Evolutionary conservation across 331 rosid genomes (phyloP).

Genomic region (Pyrus hybrid): DNA sequence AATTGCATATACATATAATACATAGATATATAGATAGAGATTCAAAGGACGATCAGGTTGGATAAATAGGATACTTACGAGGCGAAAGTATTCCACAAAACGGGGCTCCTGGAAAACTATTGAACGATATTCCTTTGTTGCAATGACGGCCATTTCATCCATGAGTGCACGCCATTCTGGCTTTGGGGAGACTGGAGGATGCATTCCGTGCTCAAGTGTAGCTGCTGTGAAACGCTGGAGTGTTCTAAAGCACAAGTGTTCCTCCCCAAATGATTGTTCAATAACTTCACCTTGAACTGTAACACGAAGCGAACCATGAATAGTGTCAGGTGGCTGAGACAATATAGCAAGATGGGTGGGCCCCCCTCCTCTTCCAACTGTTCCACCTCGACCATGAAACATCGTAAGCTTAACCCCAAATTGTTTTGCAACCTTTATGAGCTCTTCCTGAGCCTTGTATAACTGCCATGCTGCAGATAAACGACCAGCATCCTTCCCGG

Average conservation of each 20-base stretch:
- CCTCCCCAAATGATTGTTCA: slow-evolving; percentile 97
- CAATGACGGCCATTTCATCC: slow-evolving; percentile 87
- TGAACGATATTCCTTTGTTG: slow-evolving; percentile 90
- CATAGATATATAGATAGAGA: background rate
- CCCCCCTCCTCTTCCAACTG: slow-evolving; percentile 99
- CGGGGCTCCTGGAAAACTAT: slow-evolving; percentile 91
- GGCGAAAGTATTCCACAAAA: slow-evolving; percentile 92
- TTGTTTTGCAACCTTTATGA: slow-evolving; percentile 70
- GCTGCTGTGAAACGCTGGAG: slow-evolving; percentile 97
- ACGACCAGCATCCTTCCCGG: slow-evolving; percentile 98
- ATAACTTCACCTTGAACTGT: slow-evolving; percentile 99
- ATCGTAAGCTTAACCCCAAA: slow-evolving; percentile 81
- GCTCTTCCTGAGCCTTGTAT: slow-evolving; percentile 94
- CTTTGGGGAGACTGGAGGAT: slow-evolving; percentile 86
- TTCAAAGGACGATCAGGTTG: background rate
- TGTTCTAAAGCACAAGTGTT: slow-evolving; percentile 93
- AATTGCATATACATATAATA: too few relatives aligned
- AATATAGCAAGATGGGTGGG: slow-evolving; percentile 97
- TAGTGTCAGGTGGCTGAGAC: slow-evolving; percentile 98
- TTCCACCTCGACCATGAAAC: slow-evolving; percentile 99
- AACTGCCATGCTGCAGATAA: slow-evolving; percentile 96
- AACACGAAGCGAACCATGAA: slow-evolving; percentile 89
- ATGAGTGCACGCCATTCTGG: slow-evolving; percentile 96
- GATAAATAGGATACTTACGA: slow-evolving; percentile 39
- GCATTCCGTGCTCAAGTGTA: slow-evolving; percentile 98